Base-by-base conservation (phyloP, 305 asterid genomes). In the Solanum aculeatissimum region DNA sequence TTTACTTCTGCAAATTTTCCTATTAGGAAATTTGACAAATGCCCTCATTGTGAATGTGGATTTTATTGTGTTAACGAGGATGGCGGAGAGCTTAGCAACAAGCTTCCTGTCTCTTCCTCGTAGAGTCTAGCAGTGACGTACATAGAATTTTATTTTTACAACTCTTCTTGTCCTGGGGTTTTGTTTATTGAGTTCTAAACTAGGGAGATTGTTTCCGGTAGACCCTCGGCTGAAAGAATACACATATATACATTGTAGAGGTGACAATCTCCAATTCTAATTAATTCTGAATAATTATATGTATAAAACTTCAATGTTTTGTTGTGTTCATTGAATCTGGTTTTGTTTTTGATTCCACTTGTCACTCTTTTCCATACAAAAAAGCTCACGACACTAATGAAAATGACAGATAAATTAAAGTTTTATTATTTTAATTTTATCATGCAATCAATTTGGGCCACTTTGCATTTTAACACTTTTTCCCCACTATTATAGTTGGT, bases 41-140 rank as follows among this genome's bases (percentile, higher is more conserved):
- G 92, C 23, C 97, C 95, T 4, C 83, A 84, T 87, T 92, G 96
- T 74, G 94, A 95, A 1, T 91, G 94, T 54, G 95, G 94, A 15
- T 92, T 92, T 82, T 85, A 84, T 29, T 93, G 93, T 83, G 55
- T 18, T 47, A 72, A 78, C 18, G 80, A 66, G 32, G 74, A 70
- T 60, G 42, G 43, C 19, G 55, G 81, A 14, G 54, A 43, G 55
- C 7, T 43, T 8, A 43, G 1, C 10, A 16, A 49, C 66, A 83
- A 83, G 55, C 79, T 83, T 65, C 82, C 19, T 0, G 53, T 32
- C 27, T 86, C 84, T 35, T 86, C 89, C 35, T 86, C 86, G 9
- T 86, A 77, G 82, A 75, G n/a, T 53, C 4, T 51, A 0, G 29
- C 7, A 27, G 19, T 6, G 47, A 18, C 15, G 43, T 47, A 15